Percentiles rank a stretch among this genome's conserved stretches.
Evolutionary conservation across 148 eudicot species (phyloP).

Genomic region (Vaccinium vitisidaea): DNA sequence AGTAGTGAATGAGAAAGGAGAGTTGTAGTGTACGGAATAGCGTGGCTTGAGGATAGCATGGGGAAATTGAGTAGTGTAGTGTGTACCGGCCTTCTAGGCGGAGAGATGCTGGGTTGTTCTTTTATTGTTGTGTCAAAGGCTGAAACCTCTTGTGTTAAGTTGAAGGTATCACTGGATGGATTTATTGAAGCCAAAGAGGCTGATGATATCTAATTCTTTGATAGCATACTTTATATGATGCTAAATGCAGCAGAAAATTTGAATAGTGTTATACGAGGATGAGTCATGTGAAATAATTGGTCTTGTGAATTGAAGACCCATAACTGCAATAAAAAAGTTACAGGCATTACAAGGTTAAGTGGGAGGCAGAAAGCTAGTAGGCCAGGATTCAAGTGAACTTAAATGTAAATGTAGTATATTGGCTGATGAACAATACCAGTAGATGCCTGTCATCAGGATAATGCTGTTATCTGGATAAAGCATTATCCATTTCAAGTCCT

Average conservation of each 20-base stretch:
- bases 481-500: neutral
- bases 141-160: neutral
- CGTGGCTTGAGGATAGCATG: neutral
- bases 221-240: neutral
- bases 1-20: neutral
- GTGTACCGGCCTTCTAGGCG: neutral
- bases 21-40: neutral
- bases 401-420: neutral
- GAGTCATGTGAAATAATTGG: neutral
- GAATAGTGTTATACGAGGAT: neutral
- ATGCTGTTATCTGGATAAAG: neutral
- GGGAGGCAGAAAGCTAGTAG: neutral
- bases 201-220: neutral
- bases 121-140: neutral
- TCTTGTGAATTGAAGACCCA: conserved; percentile 1
- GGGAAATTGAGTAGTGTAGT: neutral
- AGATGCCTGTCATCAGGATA: neutral
- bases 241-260: neutral
- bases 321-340: neutral
- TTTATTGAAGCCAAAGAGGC: neutral
- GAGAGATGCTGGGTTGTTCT: neutral
- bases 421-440: neutral
- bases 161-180: neutral
- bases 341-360: neutral
- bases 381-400: neutral